These are phyloP conservation scores for Paracoccidioides brasiliensis DNA, from an alignment of 2,329 filamentous ascomycete species.

Conservation along the genomic window DNA sequence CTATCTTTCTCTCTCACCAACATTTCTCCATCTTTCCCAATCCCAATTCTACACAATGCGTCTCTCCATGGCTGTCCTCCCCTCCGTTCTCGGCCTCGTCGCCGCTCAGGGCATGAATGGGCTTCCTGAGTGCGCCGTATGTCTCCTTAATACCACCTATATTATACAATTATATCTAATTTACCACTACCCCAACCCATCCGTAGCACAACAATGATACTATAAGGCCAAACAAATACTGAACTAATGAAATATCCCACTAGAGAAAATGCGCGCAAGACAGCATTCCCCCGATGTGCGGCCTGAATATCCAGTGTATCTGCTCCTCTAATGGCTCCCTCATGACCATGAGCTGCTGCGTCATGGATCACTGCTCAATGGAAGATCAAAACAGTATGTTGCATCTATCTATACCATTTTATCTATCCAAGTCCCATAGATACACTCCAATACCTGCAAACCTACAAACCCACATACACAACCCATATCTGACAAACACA, in stretches of 20 bases:
- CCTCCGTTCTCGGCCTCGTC: slow-evolving; percentile 38
- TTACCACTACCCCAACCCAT: too few species aligned
- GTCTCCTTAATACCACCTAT: slow-evolving; percentile 17
- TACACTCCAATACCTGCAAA: background rate
- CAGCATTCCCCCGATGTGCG: slow-evolving; percentile 29
- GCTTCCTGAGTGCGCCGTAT: slow-evolving; percentile 45
- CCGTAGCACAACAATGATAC: too few species aligned
- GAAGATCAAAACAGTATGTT: slow-evolving; percentile 30
- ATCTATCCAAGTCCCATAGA: background rate
- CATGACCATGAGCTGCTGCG: slow-evolving; percentile 37
- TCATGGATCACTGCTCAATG: slow-evolving; percentile 30
- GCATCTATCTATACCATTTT: slow-evolving; percentile 5
- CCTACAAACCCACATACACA: slow-evolving; percentile 1
- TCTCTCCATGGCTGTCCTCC: slow-evolving; percentile 39
- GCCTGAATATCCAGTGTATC: slow-evolving; percentile 37
- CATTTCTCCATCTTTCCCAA: slow-evolving; percentile 8
- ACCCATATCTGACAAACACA: background rate
- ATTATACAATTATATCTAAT: background rate
- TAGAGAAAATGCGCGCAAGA: slow-evolving; percentile 29
- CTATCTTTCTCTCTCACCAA: too few species aligned
- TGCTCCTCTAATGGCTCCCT: slow-evolving; percentile 37
- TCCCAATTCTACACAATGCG: slow-evolving; percentile 31
- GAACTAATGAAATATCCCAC: background rate
- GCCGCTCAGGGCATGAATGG: slow-evolving; percentile 33
- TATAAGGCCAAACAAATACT: too few species aligned